Evolutionary conservation across 768 basidiomycete species (phyloP), one percentile per base, ranked within the genome.

Genomic region (Candolleomyces eurysporus): DNA sequence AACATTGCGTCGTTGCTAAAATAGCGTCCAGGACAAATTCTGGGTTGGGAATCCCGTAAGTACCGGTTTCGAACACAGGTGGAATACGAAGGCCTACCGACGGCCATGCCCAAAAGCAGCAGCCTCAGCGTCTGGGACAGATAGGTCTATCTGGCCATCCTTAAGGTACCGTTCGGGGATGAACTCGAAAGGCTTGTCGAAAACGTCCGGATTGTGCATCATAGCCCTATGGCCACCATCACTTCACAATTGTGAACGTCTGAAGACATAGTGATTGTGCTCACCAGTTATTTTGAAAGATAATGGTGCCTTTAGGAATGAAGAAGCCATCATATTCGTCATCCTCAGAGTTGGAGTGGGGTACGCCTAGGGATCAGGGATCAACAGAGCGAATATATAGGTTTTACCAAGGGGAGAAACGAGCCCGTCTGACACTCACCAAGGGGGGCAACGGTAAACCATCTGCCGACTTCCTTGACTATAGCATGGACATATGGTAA

Each of bases 1-100:
- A 74, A 76, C 32, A 80, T 16, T 16, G 75, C 78, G 0, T 75
- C 71, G 19, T 81, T 77, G 3, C 77, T 81, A 40, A 84, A 65
- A 49, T 77, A 57, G 26, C 73, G 68, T 5, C 82, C 83, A n/a
- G 80, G 76, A 57, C 81, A 82, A 4, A 78, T 63, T 26, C 71
- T 52, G 39, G 40, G 5, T 3, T 36, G 11, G 5, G 11, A 36
- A 36, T 2, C 36, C 5, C 36, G 36, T 36, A 36, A 36, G 36
- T 36, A 30, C 71, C 72, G 11, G 5, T 17, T n/a, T 39, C 11
- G 7, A 57, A 21, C 21, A n/a, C n/a, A 21, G 46, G 6, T 2
- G 36, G 6, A 1, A 3, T n/a, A 2, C 6, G 5, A 43, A 5
- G 11, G 19, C 57, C 1, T 19, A 58, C 67, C 72, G 66, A 48